Evolutionary conservation across 2,329 filamentous ascomycete genomes (phyloP), one percentile per base, ranked within the genome.

Genomic region (Aspergillus sp.): DNA sequence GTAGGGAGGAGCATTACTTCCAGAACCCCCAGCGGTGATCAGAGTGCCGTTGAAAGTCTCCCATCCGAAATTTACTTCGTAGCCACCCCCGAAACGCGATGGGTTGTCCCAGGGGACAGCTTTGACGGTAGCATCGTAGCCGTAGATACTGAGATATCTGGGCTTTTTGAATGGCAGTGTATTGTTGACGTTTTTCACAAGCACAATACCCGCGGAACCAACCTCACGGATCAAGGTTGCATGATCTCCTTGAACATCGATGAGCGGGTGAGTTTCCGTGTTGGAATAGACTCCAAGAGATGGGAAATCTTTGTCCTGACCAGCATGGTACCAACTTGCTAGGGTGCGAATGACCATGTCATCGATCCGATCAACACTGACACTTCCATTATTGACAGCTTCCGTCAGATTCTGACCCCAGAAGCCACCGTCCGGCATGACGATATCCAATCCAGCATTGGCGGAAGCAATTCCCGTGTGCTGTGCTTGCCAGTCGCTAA

Each of bases 131-230:
- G 57, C 74, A 62, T 82, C 82, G 57, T 84, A 85, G 27, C 81
- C 78, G 53, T 78, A 82, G n/a, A 85, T 52, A 1, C 81, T 79
- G 4, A 64, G 45, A 10, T 56, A 36, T 31, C 49, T 50, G 0
- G 58, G 56, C 2, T 46, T 47, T 2, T 41, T 42, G 1, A 81
- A 60, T 0, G 78, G 78, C 1, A 81, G 64, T 1, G 73, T 58
- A 9, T 67, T 64, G 45, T 73, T 69, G 0, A 54, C 55, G 43
- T 82, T 81, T 61, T 78, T 78, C 27, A 78, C 46, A 54, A 74
- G 61, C 2, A 82, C 77, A 30, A 79, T 79, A 75, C 48, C 82
- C 77, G 45, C 79, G 69, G 9, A 78, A 75, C 27, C 85, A 67
- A 7, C 75, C 70, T 37, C 28, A 9, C 38, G 37, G 27, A 39